Evolutionary conservation across 208 protist species (phyloP).

Genomic region (Acanthamoeba culbertsoni): DNA sequence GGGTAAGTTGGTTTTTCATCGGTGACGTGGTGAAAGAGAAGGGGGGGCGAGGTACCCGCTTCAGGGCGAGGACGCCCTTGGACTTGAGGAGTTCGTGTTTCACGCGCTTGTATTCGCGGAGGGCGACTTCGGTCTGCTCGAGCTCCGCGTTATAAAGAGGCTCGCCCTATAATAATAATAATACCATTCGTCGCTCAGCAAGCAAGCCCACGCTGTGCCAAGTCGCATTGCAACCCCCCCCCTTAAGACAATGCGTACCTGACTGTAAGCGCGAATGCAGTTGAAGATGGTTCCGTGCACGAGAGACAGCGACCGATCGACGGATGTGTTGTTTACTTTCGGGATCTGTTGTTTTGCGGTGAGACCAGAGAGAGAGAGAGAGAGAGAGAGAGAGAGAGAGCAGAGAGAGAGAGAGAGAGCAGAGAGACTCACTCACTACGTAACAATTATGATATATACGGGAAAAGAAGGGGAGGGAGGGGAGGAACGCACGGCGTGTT

Average conservation of each 20-base stretch:
- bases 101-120: conserved; percentile 27
- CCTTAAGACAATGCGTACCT: not conserved
- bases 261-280: conserved; percentile 51
- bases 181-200: not conserved
- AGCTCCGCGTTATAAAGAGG: conserved; percentile 17
- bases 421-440: not conserved
- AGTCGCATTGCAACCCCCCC: not conserved
- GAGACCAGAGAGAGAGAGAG: not conserved
- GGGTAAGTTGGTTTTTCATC: not conserved
- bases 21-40: not conserved
- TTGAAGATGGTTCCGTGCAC: conserved; percentile 85
- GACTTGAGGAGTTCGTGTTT: conserved; percentile 33
- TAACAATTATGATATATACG: not conserved
- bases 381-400: not conserved
- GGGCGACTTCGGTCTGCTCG: conserved; percentile 1
- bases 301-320: conserved; percentile 87
- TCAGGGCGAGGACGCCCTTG: conserved; percentile 29
- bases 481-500: conserved; percentile 56
- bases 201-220: too few species aligned
- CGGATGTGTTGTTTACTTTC: conserved; percentile 90
- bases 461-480: not conserved
- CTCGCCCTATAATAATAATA: not conserved
- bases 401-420: not conserved
- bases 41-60: not conserved
- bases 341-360: conserved; percentile 64